Evolutionary conservation across 306 rosid genomes (phyloP), one percentile per base, ranked within the genome.

Genomic region (Inga leiocalycina): DNA sequence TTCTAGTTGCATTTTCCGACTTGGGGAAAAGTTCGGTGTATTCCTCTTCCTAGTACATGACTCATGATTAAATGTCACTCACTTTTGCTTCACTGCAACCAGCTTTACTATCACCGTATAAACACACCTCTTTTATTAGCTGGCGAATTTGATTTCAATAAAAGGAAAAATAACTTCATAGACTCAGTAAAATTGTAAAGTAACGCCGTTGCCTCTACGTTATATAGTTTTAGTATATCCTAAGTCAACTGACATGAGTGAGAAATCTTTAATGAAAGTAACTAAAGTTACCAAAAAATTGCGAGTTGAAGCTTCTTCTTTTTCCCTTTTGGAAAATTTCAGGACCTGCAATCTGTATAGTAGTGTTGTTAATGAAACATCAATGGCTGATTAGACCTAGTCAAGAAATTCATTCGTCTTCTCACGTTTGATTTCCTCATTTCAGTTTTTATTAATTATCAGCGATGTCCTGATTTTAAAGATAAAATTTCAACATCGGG

Each of bases 271-370:
- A 61, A 74, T 20, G 68, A 74, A 73, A 74, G 72, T 39, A 39
- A 39, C 59, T 51, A 73, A 74, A 49, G 41, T 78, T 22, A 16
- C 35, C 22, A 54, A 84, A 74, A 41, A 67, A 54, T 80, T 74
- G 57, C 41, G 22, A 32, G 39, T 35, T 84, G 49, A 59, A 59
- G 52, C 35, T 75, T 46, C 27, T 57, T 45, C 34, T 16, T 3
- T 66, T 34, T 57, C 35, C 32, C 15, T 2, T 67, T 37, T 54
- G 48, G 13, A 35, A 54, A 45, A 68, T 56, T 82, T 82, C 81
- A 57, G 64, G 56, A 11, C 52, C 9, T 41, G 24, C 37, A n/a
- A n/a, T 68, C 17, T 51, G 34, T 39, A 24, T 17, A 41, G 44
- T 49, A 35, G 66, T 66, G 61, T 76, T 70, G 66, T 52, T 70